Evolutionary conservation across 78 protist species (phyloP).

Genomic region (Neovahlkampfia damariscottae): DNA sequence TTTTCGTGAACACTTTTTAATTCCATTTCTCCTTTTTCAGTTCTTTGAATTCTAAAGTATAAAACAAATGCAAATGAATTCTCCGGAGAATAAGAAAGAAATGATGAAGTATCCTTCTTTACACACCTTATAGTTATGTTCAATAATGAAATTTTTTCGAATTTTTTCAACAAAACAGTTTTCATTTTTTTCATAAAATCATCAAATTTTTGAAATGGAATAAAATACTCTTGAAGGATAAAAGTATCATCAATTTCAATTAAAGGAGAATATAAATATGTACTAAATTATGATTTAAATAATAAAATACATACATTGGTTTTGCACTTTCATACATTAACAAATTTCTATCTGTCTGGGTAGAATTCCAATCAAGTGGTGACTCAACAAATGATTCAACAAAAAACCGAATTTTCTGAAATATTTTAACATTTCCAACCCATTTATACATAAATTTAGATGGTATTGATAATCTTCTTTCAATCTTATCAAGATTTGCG

Average conservation of each 20-base stretch:
- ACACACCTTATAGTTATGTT: constrained; percentile 34
- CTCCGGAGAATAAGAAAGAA: constrained; percentile 14
- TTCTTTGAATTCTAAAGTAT: constrained; percentile 19
- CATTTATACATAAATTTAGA: constrained; percentile 21
- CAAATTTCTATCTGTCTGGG: constrained; percentile 26
- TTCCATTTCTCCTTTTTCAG: constrained; percentile 8
- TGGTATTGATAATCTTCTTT: constrained; percentile 17
- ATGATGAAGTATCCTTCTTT: constrained; percentile 12
- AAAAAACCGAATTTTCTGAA: constrained; percentile 18
- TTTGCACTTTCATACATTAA: constrained; percentile 35
- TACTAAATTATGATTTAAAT: too few species aligned
- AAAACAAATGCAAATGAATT: constrained; percentile 36
- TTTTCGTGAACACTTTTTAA: constrained; percentile 1
- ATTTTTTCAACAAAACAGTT: not conserved
- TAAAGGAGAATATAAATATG: constrained; percentile 18
- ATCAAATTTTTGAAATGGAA: constrained; percentile 17
- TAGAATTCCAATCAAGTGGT: constrained; percentile 41
- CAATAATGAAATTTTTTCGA: not conserved
- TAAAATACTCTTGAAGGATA: constrained; percentile 45
- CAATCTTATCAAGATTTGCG: not conserved
- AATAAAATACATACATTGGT: too few species aligned
- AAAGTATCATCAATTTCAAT: constrained; percentile 38
- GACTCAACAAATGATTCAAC: constrained; percentile 18
- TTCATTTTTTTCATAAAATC: not conserved
- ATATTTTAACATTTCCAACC: constrained; percentile 24